Base-by-base conservation (phyloP, 768 basidiomycete species). In the Albatrellus ellisii region DNA sequence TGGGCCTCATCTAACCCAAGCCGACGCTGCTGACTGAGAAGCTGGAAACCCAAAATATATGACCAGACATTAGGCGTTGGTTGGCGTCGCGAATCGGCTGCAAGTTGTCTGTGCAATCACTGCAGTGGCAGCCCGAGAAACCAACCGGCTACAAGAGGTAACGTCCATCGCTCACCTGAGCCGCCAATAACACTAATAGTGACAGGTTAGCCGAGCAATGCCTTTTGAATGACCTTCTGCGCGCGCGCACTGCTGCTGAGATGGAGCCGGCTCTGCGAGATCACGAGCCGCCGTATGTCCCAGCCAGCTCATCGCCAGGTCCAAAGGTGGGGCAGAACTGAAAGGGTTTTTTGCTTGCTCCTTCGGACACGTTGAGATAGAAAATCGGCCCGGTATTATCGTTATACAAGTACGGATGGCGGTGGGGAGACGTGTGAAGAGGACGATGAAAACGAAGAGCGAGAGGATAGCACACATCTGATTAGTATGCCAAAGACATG, bases 141-240 rank as follows among this genome's bases (percentile, higher is more conserved):
- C n/a, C n/a, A n/a, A n/a, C n/a, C n/a, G n/a, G n/a, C n/a, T n/a
- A n/a, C n/a, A n/a, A n/a, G n/a, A n/a, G n/a, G n/a, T n/a, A n/a
- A n/a, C n/a, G 15, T 14, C 20, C 29, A 6, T 26, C 6, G 59
- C 77, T 56, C 53, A 91, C 90, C 69, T 48, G 88, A 92, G 44
- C 90, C 88, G 32, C 91, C 91, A 15, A 95, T 54, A 26, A 95
- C 73, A 57, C 84, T 87, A 52, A 95, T 89, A 6, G 89, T 92
- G 9, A 95, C 73, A 2, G 89, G 86, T 42, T 78, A 74, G 6
- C 89, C 91, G 4, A 79, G 68, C 49, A 95, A 64, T 1, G 88
- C 91, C 59, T 80, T 79, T 54, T 80, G 79, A 28, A 95, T 62
- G 17, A 94, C 75, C 22, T 81, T 69, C 57, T 91, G 90, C 4